Evolutionary conservation across 1,284 basidiomycete genomes (phyloP).

Genomic region (Abortiporus biennis): DNA sequence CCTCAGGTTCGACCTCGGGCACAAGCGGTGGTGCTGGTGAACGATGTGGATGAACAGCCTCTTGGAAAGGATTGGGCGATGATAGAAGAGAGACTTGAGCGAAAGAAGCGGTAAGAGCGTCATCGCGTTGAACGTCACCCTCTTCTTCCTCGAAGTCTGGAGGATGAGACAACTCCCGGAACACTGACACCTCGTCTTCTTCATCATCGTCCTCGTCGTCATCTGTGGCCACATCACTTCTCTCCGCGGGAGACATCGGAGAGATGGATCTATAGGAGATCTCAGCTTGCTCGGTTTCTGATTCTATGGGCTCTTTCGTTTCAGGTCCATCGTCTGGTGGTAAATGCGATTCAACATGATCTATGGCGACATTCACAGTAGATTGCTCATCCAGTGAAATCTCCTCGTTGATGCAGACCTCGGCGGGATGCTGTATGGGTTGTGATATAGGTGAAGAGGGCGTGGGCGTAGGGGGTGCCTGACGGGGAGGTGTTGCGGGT

Average conservation of each 20-base stretch:
- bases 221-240: too few species aligned
- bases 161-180: constrained; percentile 25
- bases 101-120: neutral
- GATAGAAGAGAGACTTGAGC: neutral
- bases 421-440: too few species aligned
- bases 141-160: constrained; percentile 9
- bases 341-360: too few species aligned
- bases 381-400: too few species aligned
- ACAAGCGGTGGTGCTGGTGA: neutral
- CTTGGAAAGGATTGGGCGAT: constrained; percentile 4
- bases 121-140: neutral
- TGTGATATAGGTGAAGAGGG: too few species aligned
- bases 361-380: too few species aligned
- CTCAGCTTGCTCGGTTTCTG: neutral
- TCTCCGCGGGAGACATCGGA: constrained; percentile 1
- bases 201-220: constrained; percentile 10
- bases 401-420: too few species aligned
- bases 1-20: neutral
- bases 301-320: too few species aligned
- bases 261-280: neutral
- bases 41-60: neutral
- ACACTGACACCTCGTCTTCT: constrained; percentile 21
- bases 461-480: too few species aligned
- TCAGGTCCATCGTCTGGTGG: too few species aligned
- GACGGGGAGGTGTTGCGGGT: too few species aligned